Base-by-base conservation (phyloP, 2,329 filamentous ascomycete genomes). In the Xylariales sp. region DNA sequence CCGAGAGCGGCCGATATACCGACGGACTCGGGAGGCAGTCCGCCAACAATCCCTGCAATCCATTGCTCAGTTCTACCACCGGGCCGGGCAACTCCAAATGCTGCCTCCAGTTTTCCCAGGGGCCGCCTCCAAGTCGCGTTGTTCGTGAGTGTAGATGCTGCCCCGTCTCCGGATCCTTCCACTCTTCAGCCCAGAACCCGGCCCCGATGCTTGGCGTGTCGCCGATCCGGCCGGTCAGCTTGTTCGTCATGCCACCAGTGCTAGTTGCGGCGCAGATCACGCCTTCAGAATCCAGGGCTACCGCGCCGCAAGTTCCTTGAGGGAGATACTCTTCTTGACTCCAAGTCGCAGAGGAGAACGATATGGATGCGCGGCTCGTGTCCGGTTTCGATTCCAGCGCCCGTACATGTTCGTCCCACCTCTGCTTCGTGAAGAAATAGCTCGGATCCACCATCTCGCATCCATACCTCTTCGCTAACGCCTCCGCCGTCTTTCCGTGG, bases 141-240 rank as follows among this genome's bases (percentile, higher is more conserved):
- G n/a, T n/a, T n/a, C n/a, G n/a, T n/a, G n/a, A n/a, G n/a, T n/a
- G n/a, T n/a, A n/a, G n/a, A n/a, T n/a, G n/a, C 42, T 18, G 38
- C 14, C 29, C 43, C 43, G 42, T 28, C 40, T 14, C 42, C 47
- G 1, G 57, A 62, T 61, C 61, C 2, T 69, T 63, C 88, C 88
- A 95, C 51, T 89, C 78, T 58, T 94, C 89, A 0, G 89, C 88
- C 88, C 88, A 95, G 61, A 89, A 95, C 0, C 89, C 89, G 1
- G 88, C 85, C 0, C 89, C 89, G 0, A 89, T 68, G 0, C 84
- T 84, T 0, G 89, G 88, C 9, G 89, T 95, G 58, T 95, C 89
- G 1, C 89, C 89, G 48, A 95, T 83, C 15, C 89, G 72, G 0
- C 88, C 89, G 0, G 86, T 86, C 41, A 91, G 65, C 67, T 95